phyloP scores from a whole-genome alignment of 495 filamentous ascomycete species.

The Penicillium salamii region DNA sequence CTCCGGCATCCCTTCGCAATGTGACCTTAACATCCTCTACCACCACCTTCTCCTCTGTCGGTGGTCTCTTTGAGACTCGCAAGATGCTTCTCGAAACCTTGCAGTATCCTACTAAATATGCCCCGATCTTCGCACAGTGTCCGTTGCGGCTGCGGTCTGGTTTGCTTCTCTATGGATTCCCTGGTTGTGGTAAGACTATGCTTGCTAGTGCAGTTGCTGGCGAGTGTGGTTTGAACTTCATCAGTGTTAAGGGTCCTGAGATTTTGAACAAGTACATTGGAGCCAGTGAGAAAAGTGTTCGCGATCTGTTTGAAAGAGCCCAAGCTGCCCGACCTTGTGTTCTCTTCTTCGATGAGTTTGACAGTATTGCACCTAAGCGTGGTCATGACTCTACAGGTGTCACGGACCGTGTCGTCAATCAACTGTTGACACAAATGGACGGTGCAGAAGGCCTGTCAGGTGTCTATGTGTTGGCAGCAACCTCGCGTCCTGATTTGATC shows the following conservation, averaged over 20 bases:
- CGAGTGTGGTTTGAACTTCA: slow-evolving; percentile 96
- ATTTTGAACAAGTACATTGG: slow-evolving; percentile 99
- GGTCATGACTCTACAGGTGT: slow-evolving; percentile 96
- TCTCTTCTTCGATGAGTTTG: slow-evolving; percentile 97
- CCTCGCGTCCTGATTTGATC: slow-evolving; percentile 85
- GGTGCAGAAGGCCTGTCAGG: slow-evolving; percentile 92
- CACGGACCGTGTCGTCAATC: slow-evolving; percentile 97
- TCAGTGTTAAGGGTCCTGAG: slow-evolving; percentile 95
- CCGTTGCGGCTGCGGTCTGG: slow-evolving; percentile 90
- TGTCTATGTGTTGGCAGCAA: slow-evolving; percentile 94
- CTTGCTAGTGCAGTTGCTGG: slow-evolving; percentile 91
- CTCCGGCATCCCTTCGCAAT: slow-evolving; percentile 87
- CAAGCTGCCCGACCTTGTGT: slow-evolving; percentile 87
- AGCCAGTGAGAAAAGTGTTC: slow-evolving; percentile 89
- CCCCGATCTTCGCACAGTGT: slow-evolving; percentile 94
- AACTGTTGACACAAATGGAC: slow-evolving; percentile 98
- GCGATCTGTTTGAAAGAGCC: slow-evolving; percentile 91
- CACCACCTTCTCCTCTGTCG: slow-evolving; percentile 86
- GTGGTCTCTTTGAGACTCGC: slow-evolving; percentile 80
- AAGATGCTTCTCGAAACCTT: slow-evolving; percentile 87
- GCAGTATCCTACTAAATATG: slow-evolving; percentile 96
- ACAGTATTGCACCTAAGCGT: slow-evolving; percentile 93
- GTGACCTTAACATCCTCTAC: slow-evolving; percentile 88
- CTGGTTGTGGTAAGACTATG: slow-evolving; percentile 94
- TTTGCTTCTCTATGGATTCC: slow-evolving; percentile 88